These are phyloP conservation scores for Smallanthus sonchifolius DNA, from an alignment of 129 eudicot genomes.

Conservation along the genomic window DNA sequence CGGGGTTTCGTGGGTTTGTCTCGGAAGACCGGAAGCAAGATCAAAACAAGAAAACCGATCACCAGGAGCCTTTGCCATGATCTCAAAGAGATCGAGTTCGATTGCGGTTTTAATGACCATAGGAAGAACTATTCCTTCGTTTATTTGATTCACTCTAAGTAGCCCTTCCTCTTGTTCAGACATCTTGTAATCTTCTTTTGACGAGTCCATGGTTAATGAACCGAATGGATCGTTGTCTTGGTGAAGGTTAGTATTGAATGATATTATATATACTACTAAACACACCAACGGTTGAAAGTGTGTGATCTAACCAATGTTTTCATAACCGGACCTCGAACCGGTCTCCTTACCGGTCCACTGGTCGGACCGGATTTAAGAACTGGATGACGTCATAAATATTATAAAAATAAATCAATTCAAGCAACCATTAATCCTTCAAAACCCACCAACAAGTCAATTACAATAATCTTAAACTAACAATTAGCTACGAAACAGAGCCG, in stretches of 20 bases:
- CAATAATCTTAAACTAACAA: too few species aligned
- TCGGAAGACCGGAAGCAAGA: slow-evolving; percentile 26
- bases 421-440: too few species aligned
- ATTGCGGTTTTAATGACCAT: slow-evolving; percentile 29
- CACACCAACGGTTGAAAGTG: neutral
- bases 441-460: too few species aligned
- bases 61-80: slow-evolving; percentile 21
- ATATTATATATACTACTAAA: neutral
- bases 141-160: slow-evolving; percentile 10
- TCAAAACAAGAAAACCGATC: slow-evolving; percentile 30
- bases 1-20: slow-evolving; percentile 27
- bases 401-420: too few species aligned
- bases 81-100: slow-evolving; percentile 40
- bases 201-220: neutral
- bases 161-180: slow-evolving; percentile 21
- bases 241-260: neutral
- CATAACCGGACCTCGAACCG: too few species aligned
- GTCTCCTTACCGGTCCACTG: too few species aligned
- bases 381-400: too few species aligned
- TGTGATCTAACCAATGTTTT: too few species aligned
- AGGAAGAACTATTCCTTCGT: slow-evolving; percentile 1
- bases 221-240: neutral
- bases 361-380: too few species aligned
- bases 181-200: slow-evolving; percentile 5
- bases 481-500: too few species aligned